Percentiles rank a stretch among this genome's conserved stretches.
phyloP scores from a whole-genome alignment of 2,329 filamentous ascomycete species.

The Xylaria digitata region DNA sequence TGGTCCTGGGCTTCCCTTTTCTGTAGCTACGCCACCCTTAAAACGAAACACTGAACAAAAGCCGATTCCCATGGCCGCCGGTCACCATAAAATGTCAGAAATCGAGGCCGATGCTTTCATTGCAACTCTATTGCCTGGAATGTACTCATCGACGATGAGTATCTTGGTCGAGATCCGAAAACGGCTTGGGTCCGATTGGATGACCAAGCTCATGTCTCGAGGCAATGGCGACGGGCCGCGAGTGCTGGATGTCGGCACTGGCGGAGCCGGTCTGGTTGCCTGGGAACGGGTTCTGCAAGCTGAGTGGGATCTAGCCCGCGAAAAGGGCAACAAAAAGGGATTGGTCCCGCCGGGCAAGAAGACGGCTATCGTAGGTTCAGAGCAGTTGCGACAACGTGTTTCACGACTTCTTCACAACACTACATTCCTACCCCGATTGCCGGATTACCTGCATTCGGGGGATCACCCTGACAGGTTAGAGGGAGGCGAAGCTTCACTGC shows the following conservation, averaged over 20 bases:
- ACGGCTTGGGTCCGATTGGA: slow-evolving; percentile 76
- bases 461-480: slow-evolving; percentile 70
- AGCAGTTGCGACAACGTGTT: slow-evolving; percentile 78
- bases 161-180: slow-evolving; percentile 79
- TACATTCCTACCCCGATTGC: slow-evolving; percentile 90
- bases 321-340: slow-evolving; percentile 54
- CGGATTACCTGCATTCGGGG: slow-evolving; percentile 79
- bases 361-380: slow-evolving; percentile 82
- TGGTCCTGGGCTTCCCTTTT: slow-evolving; percentile 79
- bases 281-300: slow-evolving; percentile 83
- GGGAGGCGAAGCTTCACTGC: slow-evolving; percentile 63
- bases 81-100: slow-evolving; percentile 74
- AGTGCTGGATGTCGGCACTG: slow-evolving; percentile 79
- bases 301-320: slow-evolving; percentile 79
- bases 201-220: slow-evolving; percentile 70
- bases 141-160: slow-evolving; percentile 75
- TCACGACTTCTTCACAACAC: slow-evolving; percentile 86
- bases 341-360: slow-evolving; percentile 73
- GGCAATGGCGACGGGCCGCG: slow-evolving; percentile 67
- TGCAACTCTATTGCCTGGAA: slow-evolving; percentile 74
- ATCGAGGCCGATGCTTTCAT: slow-evolving; percentile 82
- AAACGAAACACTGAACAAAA: slow-evolving; percentile 70
- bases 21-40: slow-evolving; percentile 74
- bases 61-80: slow-evolving; percentile 71
- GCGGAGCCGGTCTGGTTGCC: slow-evolving; percentile 77